Conservation (phyloP, 495 filamentous ascomycete genomes). For the Podospora pseudocomata region DNA sequence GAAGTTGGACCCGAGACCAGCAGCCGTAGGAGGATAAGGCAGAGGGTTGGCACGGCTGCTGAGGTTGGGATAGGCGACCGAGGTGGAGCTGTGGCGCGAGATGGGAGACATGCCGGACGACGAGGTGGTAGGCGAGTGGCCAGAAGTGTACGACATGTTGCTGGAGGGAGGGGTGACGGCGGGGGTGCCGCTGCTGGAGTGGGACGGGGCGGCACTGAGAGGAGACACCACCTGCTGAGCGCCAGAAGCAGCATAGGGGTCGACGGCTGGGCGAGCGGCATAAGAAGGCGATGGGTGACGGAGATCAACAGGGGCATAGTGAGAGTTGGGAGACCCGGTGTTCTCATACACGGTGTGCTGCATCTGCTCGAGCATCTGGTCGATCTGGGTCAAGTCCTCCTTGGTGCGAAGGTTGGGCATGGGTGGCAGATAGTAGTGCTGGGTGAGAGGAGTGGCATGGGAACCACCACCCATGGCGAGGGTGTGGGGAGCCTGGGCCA, state of each 20-base stretch:
- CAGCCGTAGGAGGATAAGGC: constrained; percentile 66
- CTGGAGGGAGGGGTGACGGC: constrained; percentile 90
- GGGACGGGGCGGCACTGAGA: constrained; percentile 53
- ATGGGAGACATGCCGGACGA: constrained; percentile 61
- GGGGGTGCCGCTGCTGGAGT: constrained; percentile 61
- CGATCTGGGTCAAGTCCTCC: constrained; percentile 84
- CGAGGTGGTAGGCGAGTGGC: constrained; percentile 74
- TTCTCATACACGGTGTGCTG: constrained; percentile 92
- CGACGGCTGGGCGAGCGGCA: constrained; percentile 38
- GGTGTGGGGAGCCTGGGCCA: constrained; percentile 52
- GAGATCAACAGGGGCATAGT: constrained; percentile 51
- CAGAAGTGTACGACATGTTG: constrained; percentile 76
- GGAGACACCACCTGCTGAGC: constrained; percentile 57
- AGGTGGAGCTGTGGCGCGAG: constrained; percentile 57
- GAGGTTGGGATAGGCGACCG: constrained; percentile 77
- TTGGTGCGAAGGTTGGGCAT: constrained; percentile 88
- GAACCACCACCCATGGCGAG: constrained; percentile 45
- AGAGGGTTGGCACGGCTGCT: constrained; percentile 42
- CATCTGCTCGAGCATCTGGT: constrained; percentile 91
- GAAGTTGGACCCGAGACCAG: constrained; percentile 77
- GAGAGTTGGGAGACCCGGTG: constrained; percentile 53
- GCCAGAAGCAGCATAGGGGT: constrained; percentile 53
- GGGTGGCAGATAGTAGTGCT: constrained; percentile 74
- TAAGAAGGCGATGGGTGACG: constrained; percentile 72
- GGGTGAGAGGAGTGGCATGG: constrained; percentile 52